Evolutionary conservation across 352 stramenopile species (phyloP).

Genomic region (Saprolegnia parasitica): DNA sequence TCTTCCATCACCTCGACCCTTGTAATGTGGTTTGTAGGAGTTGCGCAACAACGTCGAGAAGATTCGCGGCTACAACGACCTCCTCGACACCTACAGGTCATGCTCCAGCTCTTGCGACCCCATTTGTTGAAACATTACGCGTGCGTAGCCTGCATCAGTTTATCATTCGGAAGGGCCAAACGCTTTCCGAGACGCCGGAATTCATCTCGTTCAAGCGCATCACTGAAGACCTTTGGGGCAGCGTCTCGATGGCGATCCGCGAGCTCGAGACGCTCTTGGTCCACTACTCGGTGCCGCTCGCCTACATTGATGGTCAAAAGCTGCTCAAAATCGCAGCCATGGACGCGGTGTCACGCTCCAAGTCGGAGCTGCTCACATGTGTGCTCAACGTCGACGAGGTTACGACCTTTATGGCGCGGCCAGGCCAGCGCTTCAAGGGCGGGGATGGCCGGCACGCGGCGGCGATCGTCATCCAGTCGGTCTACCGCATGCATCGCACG

Average conservation of each 20-base stretch:
- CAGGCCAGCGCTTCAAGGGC: slow-evolving; percentile 75
- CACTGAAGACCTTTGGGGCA: slow-evolving; percentile 76
- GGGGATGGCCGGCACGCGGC: slow-evolving; percentile 59
- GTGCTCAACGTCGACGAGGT: slow-evolving; percentile 88
- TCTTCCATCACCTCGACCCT: not conserved
- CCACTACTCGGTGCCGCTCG: slow-evolving; percentile 81
- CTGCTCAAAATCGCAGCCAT: slow-evolving; percentile 67
- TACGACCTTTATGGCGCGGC: slow-evolving; percentile 47
- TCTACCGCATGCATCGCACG: slow-evolving; percentile 56
- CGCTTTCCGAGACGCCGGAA: slow-evolving; percentile 77
- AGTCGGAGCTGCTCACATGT: slow-evolving; percentile 68
- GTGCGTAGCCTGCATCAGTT: slow-evolving; percentile 71
- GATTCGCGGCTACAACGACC: slow-evolving; percentile 74
- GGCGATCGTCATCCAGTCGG: slow-evolving; percentile 65
- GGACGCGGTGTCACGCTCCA: slow-evolving; percentile 34
- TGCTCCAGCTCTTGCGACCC: not conserved
- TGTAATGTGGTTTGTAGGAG: slow-evolving; percentile 39
- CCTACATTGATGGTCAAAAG: slow-evolving; percentile 79
- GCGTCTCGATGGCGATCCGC: slow-evolving; percentile 61
- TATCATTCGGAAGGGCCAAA: slow-evolving; percentile 80
- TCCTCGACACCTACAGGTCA: slow-evolving; percentile 64
- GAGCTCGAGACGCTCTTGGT: slow-evolving; percentile 69
- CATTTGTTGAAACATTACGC: too few species aligned
- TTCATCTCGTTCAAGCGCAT: slow-evolving; percentile 82
- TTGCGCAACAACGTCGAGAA: slow-evolving; percentile 70